Percentiles rank a stretch among this genome's conserved stretches.
Conservation (phyloP, 1,284 basidiomycete genomes). For the Athelia psychrophila region DNA sequence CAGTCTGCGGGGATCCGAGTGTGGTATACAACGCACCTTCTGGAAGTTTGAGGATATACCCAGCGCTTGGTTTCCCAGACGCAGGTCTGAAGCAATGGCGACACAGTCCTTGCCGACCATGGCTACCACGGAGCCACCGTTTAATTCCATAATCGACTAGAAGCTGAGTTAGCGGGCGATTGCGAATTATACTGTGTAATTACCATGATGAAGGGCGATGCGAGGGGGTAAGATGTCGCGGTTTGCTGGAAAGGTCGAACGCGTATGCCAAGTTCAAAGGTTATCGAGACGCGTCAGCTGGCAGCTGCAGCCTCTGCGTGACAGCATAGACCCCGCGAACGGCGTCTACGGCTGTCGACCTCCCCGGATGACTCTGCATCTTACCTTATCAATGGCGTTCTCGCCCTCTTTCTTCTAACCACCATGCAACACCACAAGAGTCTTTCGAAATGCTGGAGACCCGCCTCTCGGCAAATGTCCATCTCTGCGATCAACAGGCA, state of each 20-base stretch:
- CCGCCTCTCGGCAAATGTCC: not conserved
- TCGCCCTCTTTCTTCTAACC: not conserved
- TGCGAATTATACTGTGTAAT: constrained; percentile 8
- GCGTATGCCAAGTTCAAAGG: not conserved
- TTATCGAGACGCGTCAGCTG: no score
- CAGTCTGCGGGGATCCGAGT: not conserved
- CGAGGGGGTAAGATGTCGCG: constrained; percentile 18
- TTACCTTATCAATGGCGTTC: not conserved
- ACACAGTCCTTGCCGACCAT: constrained; percentile 99
- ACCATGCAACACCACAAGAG: not conserved
- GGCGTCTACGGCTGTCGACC: no score
- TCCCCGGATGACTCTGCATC: not conserved
- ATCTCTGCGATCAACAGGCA: not conserved
- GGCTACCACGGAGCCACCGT: constrained; percentile 97
- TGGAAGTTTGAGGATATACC: constrained; percentile 93
- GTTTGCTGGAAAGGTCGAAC: constrained; percentile 15
- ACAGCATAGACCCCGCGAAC: no score
- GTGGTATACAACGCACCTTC: constrained; percentile 56
- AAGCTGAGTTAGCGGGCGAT: constrained; percentile 1
- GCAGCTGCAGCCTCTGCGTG: not conserved
- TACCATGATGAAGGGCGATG: constrained; percentile 36
- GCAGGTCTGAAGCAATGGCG: constrained; percentile 94
- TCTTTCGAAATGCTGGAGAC: not conserved
- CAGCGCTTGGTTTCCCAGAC: constrained; percentile 88
- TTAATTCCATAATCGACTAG: constrained; percentile 84